These are phyloP conservation scores for Metarhizium humberi DNA, from an alignment of 2,329 filamentous ascomycete genomes.

Conservation along the genomic window DNA sequence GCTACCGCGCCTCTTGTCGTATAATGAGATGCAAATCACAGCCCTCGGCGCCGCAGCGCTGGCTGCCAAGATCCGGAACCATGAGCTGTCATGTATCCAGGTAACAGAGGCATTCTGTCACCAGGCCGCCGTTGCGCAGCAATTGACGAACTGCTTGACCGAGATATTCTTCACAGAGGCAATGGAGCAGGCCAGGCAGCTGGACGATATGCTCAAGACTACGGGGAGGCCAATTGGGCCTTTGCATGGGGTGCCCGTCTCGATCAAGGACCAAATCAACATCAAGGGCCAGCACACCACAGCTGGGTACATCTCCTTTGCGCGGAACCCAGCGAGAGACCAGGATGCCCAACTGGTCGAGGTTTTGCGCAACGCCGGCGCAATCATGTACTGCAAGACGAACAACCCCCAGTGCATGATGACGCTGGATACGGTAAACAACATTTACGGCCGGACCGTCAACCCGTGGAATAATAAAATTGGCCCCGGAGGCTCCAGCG, in stretches of 20 bases:
- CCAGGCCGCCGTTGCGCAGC: constrained; percentile 18
- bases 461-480: constrained; percentile 54
- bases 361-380: constrained; percentile 6
- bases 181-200: constrained; percentile 28
- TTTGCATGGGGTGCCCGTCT: constrained; percentile 52
- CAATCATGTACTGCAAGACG: constrained; percentile 54
- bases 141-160: constrained; percentile 29
- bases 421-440: constrained; percentile 51
- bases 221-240: constrained; percentile 22
- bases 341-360: constrained; percentile 4
- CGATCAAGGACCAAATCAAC: constrained; percentile 16
- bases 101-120: constrained; percentile 18
- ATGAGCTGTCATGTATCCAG: constrained; percentile 13
- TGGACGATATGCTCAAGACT: constrained; percentile 28
- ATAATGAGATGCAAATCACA: constrained; percentile 14
- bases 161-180: constrained; percentile 43
- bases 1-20: constrained; percentile 7
- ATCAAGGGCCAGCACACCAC: constrained; percentile 6
- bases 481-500: constrained; percentile 55
- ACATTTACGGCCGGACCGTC: constrained; percentile 51
- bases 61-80: constrained; percentile 8
- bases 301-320: constrained; percentile 20
- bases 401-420: constrained; percentile 54
- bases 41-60: constrained; percentile 9
- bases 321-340: constrained; percentile 12